These are phyloP conservation scores for Colletotrichum sp. DNA, from an alignment of 2,329 filamentous ascomycete species.

Conservation along the genomic window DNA sequence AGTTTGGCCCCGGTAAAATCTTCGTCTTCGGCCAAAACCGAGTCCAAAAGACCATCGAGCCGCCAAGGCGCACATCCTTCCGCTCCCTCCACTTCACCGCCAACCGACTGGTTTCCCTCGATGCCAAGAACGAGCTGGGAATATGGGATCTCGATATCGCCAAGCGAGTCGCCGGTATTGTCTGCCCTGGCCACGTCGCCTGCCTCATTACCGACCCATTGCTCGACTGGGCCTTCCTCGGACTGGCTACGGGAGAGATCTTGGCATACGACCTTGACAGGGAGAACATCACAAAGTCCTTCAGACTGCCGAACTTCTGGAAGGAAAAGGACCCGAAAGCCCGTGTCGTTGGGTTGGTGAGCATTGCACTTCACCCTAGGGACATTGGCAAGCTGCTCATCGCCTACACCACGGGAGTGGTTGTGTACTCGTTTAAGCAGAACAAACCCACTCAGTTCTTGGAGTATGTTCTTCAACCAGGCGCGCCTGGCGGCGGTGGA, in stretches of 20 bases:
- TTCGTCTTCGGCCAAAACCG: constrained; percentile 86
- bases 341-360: constrained; percentile 69
- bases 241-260: constrained; percentile 81
- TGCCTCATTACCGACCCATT: constrained; percentile 83
- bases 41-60: constrained; percentile 75
- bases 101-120: constrained; percentile 83
- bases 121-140: constrained; percentile 83
- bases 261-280: constrained; percentile 93
- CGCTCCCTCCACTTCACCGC: constrained; percentile 82
- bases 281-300: constrained; percentile 69
- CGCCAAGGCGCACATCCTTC: constrained; percentile 76
- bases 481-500: constrained; percentile 83
- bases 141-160: constrained; percentile 82
- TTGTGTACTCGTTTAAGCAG: constrained; percentile 94
- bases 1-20: constrained; percentile 85
- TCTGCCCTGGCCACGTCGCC: constrained; percentile 78
- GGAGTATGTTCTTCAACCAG: constrained; percentile 79
- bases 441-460: constrained; percentile 80
- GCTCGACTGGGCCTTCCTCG: constrained; percentile 91
- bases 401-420: constrained; percentile 87
- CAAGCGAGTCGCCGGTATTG: constrained; percentile 69
- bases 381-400: constrained; percentile 92
- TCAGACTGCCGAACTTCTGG: constrained; percentile 90
- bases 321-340: constrained; percentile 71
- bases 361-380: constrained; percentile 84